A percentile compares a stretch with the other conserved stretches of the same genome.
Conservation (phyloP, 192 early-diverging fungal genomes). For the Backusella westeae region DNA sequence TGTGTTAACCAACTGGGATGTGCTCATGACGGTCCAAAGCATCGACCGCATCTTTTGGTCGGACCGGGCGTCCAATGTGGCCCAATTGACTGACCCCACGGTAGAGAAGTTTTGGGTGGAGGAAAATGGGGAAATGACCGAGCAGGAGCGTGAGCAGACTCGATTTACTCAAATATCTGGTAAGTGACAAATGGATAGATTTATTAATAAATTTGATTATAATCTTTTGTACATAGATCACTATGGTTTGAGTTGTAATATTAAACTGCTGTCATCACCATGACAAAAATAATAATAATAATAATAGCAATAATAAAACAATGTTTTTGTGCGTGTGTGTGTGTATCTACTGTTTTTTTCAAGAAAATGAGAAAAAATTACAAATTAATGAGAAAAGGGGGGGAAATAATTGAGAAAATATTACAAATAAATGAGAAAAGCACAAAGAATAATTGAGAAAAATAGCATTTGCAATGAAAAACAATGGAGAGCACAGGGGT, state of each 20-base stretch:
- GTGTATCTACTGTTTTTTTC: too few species aligned
- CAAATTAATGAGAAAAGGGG: too few species aligned
- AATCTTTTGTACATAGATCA: conserved; percentile 31
- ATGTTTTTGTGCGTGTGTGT: background rate
- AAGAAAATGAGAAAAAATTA: too few species aligned
- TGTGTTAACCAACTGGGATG: conserved; percentile 52
- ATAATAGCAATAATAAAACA: too few species aligned
- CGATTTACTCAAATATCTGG: conserved; percentile 43
- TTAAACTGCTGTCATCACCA: background rate
- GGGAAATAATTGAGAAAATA: too few species aligned
- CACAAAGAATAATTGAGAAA: too few species aligned
- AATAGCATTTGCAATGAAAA: too few species aligned
- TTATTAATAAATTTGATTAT: background rate
- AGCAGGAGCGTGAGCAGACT: conserved; percentile 21
- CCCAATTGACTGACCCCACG: background rate
- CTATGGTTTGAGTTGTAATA: conserved; percentile 38
- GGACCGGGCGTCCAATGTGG: background rate
- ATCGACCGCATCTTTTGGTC: conserved; percentile 34
- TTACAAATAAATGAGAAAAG: too few species aligned
- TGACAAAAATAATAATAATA: background rate
- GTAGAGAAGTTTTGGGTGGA: conserved; percentile 31
- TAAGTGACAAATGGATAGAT: conserved; percentile 8
- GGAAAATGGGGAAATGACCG: conserved; percentile 10
- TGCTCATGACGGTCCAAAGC: conserved; percentile 42
- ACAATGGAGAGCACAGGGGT: too few species aligned